Evolutionary conservation across 768 basidiomycete species (phyloP).

Genomic region (Russula sp.): DNA sequence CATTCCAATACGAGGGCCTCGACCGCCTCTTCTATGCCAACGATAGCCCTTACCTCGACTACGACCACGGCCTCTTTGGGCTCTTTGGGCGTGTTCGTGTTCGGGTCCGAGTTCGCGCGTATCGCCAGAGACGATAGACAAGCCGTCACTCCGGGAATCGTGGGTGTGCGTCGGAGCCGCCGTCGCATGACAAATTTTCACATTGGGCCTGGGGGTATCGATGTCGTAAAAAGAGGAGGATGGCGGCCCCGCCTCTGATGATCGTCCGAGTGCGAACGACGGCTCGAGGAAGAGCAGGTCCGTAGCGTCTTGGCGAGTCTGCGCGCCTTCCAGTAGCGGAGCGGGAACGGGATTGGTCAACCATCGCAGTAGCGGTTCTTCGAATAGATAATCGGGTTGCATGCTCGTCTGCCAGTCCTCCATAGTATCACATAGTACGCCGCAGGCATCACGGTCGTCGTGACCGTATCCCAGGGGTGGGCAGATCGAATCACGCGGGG

Average conservation of each 20-base stretch:
- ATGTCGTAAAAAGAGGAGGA: background rate
- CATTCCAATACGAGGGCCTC: background rate
- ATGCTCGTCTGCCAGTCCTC: conserved; percentile 7
- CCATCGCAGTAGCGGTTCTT: background rate
- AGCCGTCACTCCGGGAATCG: background rate
- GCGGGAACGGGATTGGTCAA: background rate
- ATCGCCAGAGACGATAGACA: background rate
- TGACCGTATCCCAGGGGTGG: background rate
- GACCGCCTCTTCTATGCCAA: background rate
- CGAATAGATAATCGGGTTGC: conserved; percentile 2
- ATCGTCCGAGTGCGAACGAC: background rate
- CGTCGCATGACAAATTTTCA: background rate
- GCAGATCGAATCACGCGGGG: background rate
- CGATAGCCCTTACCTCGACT: background rate
- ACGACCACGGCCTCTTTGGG: background rate
- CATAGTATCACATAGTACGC: background rate
- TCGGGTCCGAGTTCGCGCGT: background rate
- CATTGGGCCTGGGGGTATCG: background rate
- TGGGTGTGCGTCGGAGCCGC: background rate
- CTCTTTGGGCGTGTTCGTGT: no score
- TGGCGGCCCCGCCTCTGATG: background rate
- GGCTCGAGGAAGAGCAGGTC: conserved; percentile 5
- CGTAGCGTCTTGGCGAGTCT: conserved; percentile 9
- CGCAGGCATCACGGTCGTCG: background rate
- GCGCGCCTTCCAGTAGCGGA: background rate